phyloP scores from a whole-genome alignment of 2,329 filamentous ascomycete genomes.

The Verticillium dahliae region DNA sequence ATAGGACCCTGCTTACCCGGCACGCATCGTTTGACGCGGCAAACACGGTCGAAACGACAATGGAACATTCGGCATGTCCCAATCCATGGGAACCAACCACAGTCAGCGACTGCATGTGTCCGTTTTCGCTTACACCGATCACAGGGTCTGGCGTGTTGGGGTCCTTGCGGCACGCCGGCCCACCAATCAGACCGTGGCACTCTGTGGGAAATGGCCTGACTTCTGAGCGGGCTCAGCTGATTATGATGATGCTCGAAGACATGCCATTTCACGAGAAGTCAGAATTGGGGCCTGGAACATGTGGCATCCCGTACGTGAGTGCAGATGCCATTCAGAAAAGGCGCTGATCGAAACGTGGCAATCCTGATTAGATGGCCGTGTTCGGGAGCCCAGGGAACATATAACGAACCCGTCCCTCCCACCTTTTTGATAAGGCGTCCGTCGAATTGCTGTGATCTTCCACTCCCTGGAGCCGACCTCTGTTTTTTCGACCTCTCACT shows the following conservation, averaged over 20 bases:
- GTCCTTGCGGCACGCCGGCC: not conserved
- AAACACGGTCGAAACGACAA: not conserved
- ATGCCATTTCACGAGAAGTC: not conserved
- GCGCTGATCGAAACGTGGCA: not conserved
- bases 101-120: not conserved
- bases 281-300: not conserved
- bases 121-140: not conserved
- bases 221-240: slow-evolving; percentile 2
- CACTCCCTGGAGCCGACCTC: not conserved
- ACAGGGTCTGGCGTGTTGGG: not conserved
- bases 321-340: not conserved
- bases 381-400: not conserved
- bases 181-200: not conserved
- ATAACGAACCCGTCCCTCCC: not conserved
- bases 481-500: too few species aligned
- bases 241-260: slow-evolving; percentile 1
- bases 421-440: not conserved
- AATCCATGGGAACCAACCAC: not conserved
- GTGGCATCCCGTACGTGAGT: not conserved
- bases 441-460: not conserved
- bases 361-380: not conserved
- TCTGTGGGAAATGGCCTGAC: slow-evolving; percentile 3
- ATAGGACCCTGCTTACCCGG: too few species aligned
- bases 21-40: not conserved
- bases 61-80: not conserved